Evolutionary conservation across 768 basidiomycete species (phyloP).

Genomic region (Tylopilus sp.): DNA sequence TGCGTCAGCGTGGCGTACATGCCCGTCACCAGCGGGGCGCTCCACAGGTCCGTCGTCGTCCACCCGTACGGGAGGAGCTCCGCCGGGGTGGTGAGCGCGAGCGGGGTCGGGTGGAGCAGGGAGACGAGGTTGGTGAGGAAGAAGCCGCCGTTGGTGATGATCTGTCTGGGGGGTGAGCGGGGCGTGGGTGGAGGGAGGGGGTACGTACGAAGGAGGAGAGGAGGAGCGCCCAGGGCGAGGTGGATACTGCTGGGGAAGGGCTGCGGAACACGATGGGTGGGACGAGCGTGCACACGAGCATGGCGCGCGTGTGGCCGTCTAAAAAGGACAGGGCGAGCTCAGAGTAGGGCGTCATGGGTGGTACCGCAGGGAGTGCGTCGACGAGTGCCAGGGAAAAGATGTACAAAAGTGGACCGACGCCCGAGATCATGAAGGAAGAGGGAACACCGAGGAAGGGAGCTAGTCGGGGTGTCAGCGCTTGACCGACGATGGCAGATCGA

Average conservation of each 20-base stretch:
- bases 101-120: conserved; percentile 67
- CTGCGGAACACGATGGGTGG: conserved; percentile 63
- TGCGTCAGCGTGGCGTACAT: conserved; percentile 83
- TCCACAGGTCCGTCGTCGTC: conserved; percentile 84
- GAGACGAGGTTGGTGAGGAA: conserved; percentile 74
- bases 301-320: conserved; percentile 77
- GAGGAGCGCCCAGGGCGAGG: conserved; percentile 76
- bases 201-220: conserved; percentile 64
- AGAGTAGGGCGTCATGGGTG: conserved; percentile 47
- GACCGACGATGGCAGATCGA: neutral
- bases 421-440: conserved; percentile 80
- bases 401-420: conserved; percentile 62
- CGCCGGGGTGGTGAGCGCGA: conserved; percentile 69
- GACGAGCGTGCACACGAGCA: conserved; percentile 74
- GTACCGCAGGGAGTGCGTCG: conserved; percentile 48
- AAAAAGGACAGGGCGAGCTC: conserved; percentile 73
- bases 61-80: conserved; percentile 83
- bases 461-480: conserved; percentile 19
- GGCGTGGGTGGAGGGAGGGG: neutral
- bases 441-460: conserved; percentile 62
- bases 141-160: conserved; percentile 77
- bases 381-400: conserved; percentile 56
- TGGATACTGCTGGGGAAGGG: conserved; percentile 45
- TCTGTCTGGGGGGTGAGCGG: conserved; percentile 32
- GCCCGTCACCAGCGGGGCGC: conserved; percentile 72